Conservation (phyloP, 2,329 filamentous ascomycete genomes). For the Whalleya microplaca region DNA sequence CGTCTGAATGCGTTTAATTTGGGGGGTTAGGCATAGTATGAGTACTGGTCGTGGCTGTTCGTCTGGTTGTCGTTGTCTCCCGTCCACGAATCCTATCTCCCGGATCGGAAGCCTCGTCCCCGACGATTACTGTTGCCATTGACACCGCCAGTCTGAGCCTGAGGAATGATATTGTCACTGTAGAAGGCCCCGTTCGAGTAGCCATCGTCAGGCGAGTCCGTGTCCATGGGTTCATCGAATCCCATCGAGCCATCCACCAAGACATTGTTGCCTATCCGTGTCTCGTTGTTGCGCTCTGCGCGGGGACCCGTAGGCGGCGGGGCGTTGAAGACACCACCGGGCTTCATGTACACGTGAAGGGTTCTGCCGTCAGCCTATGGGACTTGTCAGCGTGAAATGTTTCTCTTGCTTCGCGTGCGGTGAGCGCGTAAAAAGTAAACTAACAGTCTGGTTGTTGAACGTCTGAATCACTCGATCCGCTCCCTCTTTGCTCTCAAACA, state of each 20-base stretch:
- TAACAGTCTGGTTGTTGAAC: slow-evolving; percentile 78
- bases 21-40: background rate
- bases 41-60: background rate
- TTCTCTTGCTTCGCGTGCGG: too few species aligned
- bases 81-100: slow-evolving; percentile 25
- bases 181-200: slow-evolving; percentile 47
- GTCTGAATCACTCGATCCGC: slow-evolving; percentile 75
- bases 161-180: slow-evolving; percentile 50
- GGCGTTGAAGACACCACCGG: slow-evolving; percentile 43
- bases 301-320: slow-evolving; percentile 39
- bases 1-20: background rate
- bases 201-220: slow-evolving; percentile 30
- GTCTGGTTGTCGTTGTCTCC: background rate
- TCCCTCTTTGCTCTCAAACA: slow-evolving; percentile 72
- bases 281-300: slow-evolving; percentile 36
- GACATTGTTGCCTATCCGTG: slow-evolving; percentile 41
- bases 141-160: slow-evolving; percentile 19
- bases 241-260: slow-evolving; percentile 59
- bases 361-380: slow-evolving; percentile 72
- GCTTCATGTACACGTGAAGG: slow-evolving; percentile 73
- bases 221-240: slow-evolving; percentile 54
- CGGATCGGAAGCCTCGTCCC: slow-evolving; percentile 29
- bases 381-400: slow-evolving; percentile 2
- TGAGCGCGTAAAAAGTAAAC: slow-evolving; percentile 32
- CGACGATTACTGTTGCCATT: slow-evolving; percentile 20